Evolutionary conservation across 805 yeast species (phyloP), one percentile per base, ranked within the genome.

Genomic region (Brettanomyces anomalus): DNA sequence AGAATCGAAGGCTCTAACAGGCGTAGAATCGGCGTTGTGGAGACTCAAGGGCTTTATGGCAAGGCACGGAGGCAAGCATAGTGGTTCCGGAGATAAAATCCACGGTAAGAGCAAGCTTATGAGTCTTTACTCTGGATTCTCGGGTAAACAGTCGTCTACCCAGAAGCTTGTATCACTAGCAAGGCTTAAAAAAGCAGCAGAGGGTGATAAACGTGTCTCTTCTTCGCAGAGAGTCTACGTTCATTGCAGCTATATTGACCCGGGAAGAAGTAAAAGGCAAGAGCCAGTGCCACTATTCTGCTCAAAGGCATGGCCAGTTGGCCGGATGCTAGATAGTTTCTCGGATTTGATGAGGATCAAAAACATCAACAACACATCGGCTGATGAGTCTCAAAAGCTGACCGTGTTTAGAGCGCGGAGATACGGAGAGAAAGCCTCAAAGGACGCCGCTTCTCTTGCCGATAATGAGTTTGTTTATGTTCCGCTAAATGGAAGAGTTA

Each of bases 251-350:
- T 69, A 67, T 45, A 57, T 74, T 16, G 59, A 68, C 24, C 60
- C 58, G 41, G 63, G 44, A 39, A 39, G 39, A 5, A 19, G 26
- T 2, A 36, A 33, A n/a, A 11, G 16, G 15, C 36, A 28, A 8
- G 33, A 45, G 5, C 42, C 26, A 32, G 36, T 37, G 6, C 48
- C 71, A 1, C 52, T 76, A 16, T 79, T 54, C 55, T 69, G 77
- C 13, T 74, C 76, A 15, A 72, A 68, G 44, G 60, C 67, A 24
- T 78, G 83, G 82, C 74, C 79, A 0, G 70, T 77, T 28, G 85
- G 85, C 1, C 59, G 77, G 43, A 70, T 76, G 15, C 55, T 79
- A 30, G 85, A 79, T 54, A 65, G 68, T 19, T 66, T 73, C 5
- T 71, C 81, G 7, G 71, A 68, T 24, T 52, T 61, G 33, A 56